Evolutionary conservation across 305 asterid species (phyloP).

Genomic region (Solanum hybrid): DNA sequence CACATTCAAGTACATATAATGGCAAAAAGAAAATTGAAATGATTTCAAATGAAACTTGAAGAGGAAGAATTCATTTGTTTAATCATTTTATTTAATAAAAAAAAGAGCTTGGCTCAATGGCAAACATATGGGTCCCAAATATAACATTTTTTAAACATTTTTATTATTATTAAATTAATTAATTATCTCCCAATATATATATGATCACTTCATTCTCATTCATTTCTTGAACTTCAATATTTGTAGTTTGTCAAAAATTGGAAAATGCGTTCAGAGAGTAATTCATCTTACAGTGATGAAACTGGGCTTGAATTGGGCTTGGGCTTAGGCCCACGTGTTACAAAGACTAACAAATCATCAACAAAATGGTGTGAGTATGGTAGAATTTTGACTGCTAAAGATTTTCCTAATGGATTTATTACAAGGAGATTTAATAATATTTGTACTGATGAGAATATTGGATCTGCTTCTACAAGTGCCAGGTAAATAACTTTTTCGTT

Average conservation of each 20-base stretch:
- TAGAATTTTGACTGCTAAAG: slow-evolving; percentile 36
- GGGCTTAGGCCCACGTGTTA: slow-evolving; percentile 11
- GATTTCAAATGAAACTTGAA: slow-evolving; percentile 3
- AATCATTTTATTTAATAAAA: background rate
- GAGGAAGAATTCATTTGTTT: background rate
- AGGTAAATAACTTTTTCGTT: slow-evolving; percentile 17
- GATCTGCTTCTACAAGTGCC: slow-evolving; percentile 35
- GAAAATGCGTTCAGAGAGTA: slow-evolving; percentile 7
- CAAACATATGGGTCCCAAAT: slow-evolving; percentile 28
- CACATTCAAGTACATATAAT: background rate
- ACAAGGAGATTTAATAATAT: background rate
- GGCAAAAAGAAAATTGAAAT: background rate
- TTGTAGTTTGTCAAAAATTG: slow-evolving; percentile 3
- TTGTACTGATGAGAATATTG: slow-evolving; percentile 22
- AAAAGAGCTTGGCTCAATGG: slow-evolving; percentile 22
- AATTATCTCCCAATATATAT: background rate
- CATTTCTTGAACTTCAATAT: background rate
- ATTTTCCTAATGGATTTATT: slow-evolving; percentile 25
- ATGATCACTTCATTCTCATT: background rate
- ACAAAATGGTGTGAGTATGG: slow-evolving; percentile 18
- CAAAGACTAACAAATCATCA: slow-evolving; percentile 5
- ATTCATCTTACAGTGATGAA: slow-evolving; percentile 19
- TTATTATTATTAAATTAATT: background rate
- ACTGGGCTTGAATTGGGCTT: slow-evolving; percentile 29
- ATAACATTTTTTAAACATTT: background rate